phyloP scores from a whole-genome alignment of 2,329 filamentous ascomycete species.

The Trichophyton rubrum region DNA sequence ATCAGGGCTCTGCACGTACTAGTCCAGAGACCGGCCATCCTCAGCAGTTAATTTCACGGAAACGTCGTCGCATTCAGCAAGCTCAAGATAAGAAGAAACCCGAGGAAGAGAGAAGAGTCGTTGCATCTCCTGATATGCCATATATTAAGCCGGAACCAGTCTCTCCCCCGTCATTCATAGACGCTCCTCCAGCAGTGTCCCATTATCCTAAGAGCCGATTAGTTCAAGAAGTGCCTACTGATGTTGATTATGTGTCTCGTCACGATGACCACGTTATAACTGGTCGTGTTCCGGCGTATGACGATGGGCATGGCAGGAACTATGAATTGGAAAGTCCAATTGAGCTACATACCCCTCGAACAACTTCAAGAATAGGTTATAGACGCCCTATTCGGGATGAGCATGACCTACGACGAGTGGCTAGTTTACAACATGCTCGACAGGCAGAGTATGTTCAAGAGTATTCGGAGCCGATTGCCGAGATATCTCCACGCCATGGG shows the following conservation, averaged over 20 bases:
- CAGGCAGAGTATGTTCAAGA: conserved; percentile 32
- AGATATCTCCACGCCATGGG: conserved; percentile 23
- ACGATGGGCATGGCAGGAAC: conserved; percentile 22
- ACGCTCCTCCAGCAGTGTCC: conserved; percentile 18
- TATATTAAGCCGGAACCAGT: conserved; percentile 52
- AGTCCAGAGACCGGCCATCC: conserved; percentile 32
- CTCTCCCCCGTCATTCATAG: conserved; percentile 46
- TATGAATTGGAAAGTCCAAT: conserved; percentile 19
- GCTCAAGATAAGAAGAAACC: conserved; percentile 22
- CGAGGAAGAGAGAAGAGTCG: conserved; percentile 13
- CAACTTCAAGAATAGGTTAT: conserved; percentile 29
- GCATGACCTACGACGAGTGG: conserved; percentile 35
- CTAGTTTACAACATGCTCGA: conserved; percentile 34
- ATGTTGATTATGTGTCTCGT: conserved; percentile 36
- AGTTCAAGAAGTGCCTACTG: conserved; percentile 24
- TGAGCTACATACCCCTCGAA: conserved; percentile 26
- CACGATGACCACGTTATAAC: conserved; percentile 26
- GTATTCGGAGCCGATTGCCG: conserved; percentile 33
- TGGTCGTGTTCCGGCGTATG: conserved; percentile 23
- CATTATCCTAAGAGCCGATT: neutral
- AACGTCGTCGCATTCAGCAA: conserved; percentile 39
- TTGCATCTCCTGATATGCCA: conserved; percentile 32
- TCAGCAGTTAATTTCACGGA: conserved; percentile 37
- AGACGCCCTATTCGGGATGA: conserved; percentile 31
- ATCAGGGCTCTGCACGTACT: conserved; percentile 26